phyloP scores from a whole-genome alignment of 2,329 filamentous ascomycete genomes.

The Plenodomus lindquistii region DNA sequence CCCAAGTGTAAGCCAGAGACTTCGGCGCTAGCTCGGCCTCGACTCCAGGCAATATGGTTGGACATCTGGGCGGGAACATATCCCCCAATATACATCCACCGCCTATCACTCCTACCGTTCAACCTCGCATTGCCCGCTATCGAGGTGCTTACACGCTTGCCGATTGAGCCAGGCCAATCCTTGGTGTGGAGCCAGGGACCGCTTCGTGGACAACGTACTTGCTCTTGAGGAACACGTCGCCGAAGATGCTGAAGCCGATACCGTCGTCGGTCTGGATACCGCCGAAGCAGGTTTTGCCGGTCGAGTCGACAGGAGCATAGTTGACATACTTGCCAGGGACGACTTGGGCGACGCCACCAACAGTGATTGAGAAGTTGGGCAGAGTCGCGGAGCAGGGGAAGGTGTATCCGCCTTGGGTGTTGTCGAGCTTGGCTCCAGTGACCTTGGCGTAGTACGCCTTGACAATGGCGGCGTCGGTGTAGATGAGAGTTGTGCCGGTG shows the following conservation, averaged over 20 bases:
- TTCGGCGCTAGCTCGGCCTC: not conserved
- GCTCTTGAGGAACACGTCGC: conserved; percentile 78
- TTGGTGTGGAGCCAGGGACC: conserved; percentile 31
- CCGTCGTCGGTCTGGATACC: conserved; percentile 69
- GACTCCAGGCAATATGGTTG: not conserved
- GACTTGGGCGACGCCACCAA: conserved; percentile 55
- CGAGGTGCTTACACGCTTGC: conserved; percentile 27
- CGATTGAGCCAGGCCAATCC: conserved; percentile 52
- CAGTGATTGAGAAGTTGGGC: conserved; percentile 58
- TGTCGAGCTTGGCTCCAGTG: conserved; percentile 54
- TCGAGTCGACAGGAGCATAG: conserved; percentile 48
- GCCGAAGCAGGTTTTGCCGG: conserved; percentile 66
- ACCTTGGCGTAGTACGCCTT: conserved; percentile 64
- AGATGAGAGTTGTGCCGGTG: conserved; percentile 70
- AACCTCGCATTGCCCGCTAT: not conserved
- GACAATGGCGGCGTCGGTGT: conserved; percentile 60
- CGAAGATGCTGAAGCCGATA: conserved; percentile 70
- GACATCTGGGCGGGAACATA: not conserved
- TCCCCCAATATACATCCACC: not conserved
- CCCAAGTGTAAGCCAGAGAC: not conserved
- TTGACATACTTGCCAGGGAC: conserved; percentile 61
- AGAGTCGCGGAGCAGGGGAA: conserved; percentile 56
- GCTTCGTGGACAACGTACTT: conserved; percentile 67
- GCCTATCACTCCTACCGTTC: not conserved
- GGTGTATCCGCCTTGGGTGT: conserved; percentile 57